Conservation (phyloP, 768 basidiomycete species). For the Mycena galericulata region DNA sequence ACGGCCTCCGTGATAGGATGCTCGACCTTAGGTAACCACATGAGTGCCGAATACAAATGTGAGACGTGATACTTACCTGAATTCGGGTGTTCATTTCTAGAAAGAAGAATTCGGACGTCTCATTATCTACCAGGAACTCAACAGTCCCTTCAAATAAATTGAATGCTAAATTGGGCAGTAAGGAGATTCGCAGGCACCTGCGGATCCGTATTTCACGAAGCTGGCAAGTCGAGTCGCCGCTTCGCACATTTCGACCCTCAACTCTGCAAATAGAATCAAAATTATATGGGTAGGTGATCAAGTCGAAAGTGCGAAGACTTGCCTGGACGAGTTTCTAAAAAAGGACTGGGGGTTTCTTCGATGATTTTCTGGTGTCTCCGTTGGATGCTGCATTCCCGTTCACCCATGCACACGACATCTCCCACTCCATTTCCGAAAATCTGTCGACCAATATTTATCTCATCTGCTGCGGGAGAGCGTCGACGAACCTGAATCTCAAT, state of each 20-base stretch:
- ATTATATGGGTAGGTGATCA: too few species aligned
- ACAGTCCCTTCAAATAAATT: constrained; percentile 62
- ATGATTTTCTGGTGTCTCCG: constrained; percentile 80
- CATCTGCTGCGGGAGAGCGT: too few species aligned
- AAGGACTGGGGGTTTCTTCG: constrained; percentile 77
- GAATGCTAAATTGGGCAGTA: neutral
- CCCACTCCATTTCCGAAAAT: constrained; percentile 76
- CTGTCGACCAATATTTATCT: constrained; percentile 45
- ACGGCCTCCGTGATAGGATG: constrained; percentile 73
- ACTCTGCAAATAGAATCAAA: constrained; percentile 49
- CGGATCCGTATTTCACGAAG: constrained; percentile 67
- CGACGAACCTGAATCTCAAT: too few species aligned
- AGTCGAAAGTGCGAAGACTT: constrained; percentile 17
- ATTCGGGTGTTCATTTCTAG: constrained; percentile 81
- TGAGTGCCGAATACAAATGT: neutral
- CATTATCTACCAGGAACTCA: constrained; percentile 72
- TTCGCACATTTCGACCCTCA: constrained; percentile 61
- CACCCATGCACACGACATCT: constrained; percentile 71
- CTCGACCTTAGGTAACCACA: constrained; percentile 63
- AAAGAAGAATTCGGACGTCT: constrained; percentile 68
- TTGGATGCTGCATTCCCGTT: constrained; percentile 79
- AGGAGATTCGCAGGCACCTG: constrained; percentile 49
- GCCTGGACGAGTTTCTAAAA: constrained; percentile 60
- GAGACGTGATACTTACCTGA: constrained; percentile 51
- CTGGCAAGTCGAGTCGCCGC: constrained; percentile 64